A percentile compares a stretch with the other conserved stretches of the same genome.
Evolutionary conservation across 441 rosid genomes (phyloP).

Genomic region (Croton setiger): DNA sequence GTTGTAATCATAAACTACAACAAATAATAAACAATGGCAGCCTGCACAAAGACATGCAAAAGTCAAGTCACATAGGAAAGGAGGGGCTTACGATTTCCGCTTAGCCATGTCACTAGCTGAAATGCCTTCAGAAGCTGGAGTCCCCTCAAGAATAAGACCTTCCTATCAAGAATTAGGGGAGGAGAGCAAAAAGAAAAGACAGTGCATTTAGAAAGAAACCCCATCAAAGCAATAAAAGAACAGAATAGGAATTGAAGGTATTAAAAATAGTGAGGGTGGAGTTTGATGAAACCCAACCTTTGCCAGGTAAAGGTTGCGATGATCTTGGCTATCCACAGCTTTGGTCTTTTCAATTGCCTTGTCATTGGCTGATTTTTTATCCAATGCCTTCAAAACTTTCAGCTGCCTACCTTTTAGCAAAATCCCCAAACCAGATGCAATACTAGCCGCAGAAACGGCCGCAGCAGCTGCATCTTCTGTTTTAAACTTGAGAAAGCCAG

Average conservation of each 20-base stretch:
- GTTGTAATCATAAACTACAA: not conserved
- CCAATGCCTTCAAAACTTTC: slow-evolving; percentile 70
- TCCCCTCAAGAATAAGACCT: slow-evolving; percentile 84
- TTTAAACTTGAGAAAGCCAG: slow-evolving; percentile 88
- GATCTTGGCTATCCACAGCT: slow-evolving; percentile 60
- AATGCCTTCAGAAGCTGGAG: slow-evolving; percentile 88
- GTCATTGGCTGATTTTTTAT: slow-evolving; percentile 71
- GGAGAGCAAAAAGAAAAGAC: slow-evolving; percentile 9
- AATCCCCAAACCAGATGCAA: slow-evolving; percentile 65
- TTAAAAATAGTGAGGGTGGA: slow-evolving; percentile 8
- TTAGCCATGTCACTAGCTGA: slow-evolving; percentile 75
- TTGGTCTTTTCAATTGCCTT: slow-evolving; percentile 69
- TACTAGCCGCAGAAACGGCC: slow-evolving; percentile 68
- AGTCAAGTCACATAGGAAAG: not conserved
- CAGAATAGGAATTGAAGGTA: not conserved
- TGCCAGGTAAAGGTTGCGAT: slow-evolving; percentile 80
- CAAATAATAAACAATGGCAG: not conserved
- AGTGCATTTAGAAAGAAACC: not conserved
- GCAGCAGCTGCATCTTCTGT: slow-evolving; percentile 62
- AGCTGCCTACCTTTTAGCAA: slow-evolving; percentile 79
- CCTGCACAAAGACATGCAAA: not conserved
- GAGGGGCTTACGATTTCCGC: slow-evolving; percentile 51
- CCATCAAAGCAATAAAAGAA: slow-evolving; percentile 6
- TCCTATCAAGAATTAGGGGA: slow-evolving; percentile 48
- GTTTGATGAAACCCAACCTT: slow-evolving; percentile 46